Base-by-base conservation (phyloP, 2,329 filamentous ascomycete genomes). In the Fusarium incarnatum region DNA sequence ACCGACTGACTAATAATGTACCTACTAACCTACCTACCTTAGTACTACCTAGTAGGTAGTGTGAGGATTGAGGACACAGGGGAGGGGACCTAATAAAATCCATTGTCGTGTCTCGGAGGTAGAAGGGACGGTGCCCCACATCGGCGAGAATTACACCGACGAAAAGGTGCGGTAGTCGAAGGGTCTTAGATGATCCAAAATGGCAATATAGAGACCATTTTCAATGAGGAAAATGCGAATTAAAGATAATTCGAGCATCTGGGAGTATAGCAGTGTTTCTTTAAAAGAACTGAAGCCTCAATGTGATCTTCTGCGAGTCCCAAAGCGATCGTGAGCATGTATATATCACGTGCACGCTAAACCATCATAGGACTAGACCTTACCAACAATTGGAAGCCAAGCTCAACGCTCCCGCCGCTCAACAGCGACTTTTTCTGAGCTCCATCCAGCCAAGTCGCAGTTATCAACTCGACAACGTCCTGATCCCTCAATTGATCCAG, bases 401-500 rank as follows among this genome's bases (percentile, higher is more conserved):
- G 76, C 79, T 80, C 78, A 79, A 80, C 77, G 75, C 80, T 79
- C 80, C 61, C 32, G 37, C 60, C 62, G 53, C 81, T 81, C 80
- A 80, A 78, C 78, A 77, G 79, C 78, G 79, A 83, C 69, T 82
- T 81, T 83, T 81, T 82, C 79, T 80, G 77, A 81, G 79, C 79
- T 79, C 72, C 75, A 67, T 73, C 73, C 64, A 70, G 73, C 71
- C 71, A 75, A 77, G 73, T 76, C 74, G 76, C 75, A 75, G 74
- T 75, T 71, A 71, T 69, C 73, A 73, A 68, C 75, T 73, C 72
- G 73, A 74, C 73, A 76, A 72, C 73, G 72, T 75, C 73, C 67
- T 71, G 60, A 71, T 70, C 72, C 71, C 62, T 60, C 59, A 76
- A 76, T 77, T 71, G 74, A 77, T 61, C 64, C 68, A 76, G 76